These are phyloP conservation scores for Zymoseptoria brevis DNA, from an alignment of 2,329 filamentous ascomycete species.

Conservation along the genomic window DNA sequence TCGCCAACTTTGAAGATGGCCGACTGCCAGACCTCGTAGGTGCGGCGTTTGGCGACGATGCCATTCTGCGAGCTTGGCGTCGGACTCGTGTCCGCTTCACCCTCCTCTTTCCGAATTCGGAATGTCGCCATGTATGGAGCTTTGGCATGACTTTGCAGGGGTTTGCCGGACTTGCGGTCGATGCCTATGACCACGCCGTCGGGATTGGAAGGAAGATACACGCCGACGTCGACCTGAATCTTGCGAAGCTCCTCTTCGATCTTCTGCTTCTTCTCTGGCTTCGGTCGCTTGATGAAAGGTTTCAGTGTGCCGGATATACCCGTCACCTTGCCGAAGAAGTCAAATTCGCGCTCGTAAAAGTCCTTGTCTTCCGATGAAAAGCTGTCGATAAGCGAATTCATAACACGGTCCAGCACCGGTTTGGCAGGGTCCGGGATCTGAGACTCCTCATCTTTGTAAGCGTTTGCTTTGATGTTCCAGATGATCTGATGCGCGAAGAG, in stretches of 20 bases:
- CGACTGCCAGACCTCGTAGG: conserved; percentile 94
- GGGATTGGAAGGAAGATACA: conserved; percentile 94
- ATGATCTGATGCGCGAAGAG: conserved; percentile 98
- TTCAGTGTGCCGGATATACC: conserved; percentile 91
- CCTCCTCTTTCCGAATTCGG: conserved; percentile 77
- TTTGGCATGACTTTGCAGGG: conserved; percentile 94
- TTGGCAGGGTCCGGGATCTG: conserved; percentile 88
- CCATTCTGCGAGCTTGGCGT: conserved; percentile 23
- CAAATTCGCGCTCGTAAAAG: conserved; percentile 92
- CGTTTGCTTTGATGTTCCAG: conserved; percentile 99
- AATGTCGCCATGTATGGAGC: conserved; percentile 99
- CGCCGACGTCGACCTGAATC: conserved; percentile 93
- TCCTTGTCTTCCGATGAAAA: conserved; percentile 70
- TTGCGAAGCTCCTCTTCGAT: conserved; percentile 97
- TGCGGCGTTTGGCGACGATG: conserved; percentile 32
- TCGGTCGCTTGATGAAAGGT: conserved; percentile 82
- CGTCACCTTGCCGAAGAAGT: conserved; percentile 97
- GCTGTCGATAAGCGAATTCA: conserved; percentile 70
- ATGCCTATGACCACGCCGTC: conserved; percentile 97
- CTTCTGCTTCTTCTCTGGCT: conserved; percentile 97
- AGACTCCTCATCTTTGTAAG: conserved; percentile 93
- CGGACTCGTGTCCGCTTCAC: conserved; percentile 40
- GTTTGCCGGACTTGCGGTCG: conserved; percentile 94
- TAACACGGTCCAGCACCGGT: conserved; percentile 84
- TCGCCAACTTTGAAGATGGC: conserved; percentile 99